phyloP scores from a whole-genome alignment of 352 stramenopile species.

The Globisporangium barbulae region DNA sequence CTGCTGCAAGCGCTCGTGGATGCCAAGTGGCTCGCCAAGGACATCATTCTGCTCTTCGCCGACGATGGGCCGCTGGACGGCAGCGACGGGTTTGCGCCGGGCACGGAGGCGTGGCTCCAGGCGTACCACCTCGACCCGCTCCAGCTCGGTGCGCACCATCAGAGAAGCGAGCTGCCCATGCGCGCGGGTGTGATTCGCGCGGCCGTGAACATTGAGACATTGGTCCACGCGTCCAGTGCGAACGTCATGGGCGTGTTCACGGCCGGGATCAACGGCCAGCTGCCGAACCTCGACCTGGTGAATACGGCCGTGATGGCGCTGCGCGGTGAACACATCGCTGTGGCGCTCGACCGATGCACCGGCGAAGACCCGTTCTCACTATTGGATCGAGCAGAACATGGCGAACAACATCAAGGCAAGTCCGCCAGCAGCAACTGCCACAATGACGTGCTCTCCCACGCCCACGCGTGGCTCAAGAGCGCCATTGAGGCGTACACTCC shows the following conservation, averaged over 20 bases:
- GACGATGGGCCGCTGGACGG: conserved; percentile 67
- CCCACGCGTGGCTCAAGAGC: conserved; percentile 6
- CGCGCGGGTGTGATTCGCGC: conserved; percentile 76
- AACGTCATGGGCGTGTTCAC: conserved; percentile 54
- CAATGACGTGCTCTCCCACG: conserved; percentile 14
- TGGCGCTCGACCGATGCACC: conserved; percentile 45
- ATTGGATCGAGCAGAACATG: not conserved
- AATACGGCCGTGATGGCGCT: conserved; percentile 69
- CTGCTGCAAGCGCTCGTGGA: conserved; percentile 56
- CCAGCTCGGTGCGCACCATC: conserved; percentile 8
- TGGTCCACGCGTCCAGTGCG: conserved; percentile 22
- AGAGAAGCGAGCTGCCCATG: conserved; percentile 38
- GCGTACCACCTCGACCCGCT: conserved; percentile 68
- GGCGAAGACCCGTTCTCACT: conserved; percentile 13
- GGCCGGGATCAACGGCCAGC: conserved; percentile 76
- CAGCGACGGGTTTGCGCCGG: conserved; percentile 51
- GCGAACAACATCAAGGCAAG: not conserved
- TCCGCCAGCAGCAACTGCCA: conserved; percentile 1
- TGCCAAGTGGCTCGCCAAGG: conserved; percentile 79
- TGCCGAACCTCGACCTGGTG: conserved; percentile 86
- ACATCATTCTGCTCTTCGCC: conserved; percentile 73
- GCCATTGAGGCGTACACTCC: conserved; percentile 6
- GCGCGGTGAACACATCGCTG: conserved; percentile 38
- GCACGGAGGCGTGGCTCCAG: conserved; percentile 68
- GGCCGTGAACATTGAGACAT: conserved; percentile 70